phyloP scores from a whole-genome alignment of 306 rosid genomes.

The Arachis hypogaea region DNA sequence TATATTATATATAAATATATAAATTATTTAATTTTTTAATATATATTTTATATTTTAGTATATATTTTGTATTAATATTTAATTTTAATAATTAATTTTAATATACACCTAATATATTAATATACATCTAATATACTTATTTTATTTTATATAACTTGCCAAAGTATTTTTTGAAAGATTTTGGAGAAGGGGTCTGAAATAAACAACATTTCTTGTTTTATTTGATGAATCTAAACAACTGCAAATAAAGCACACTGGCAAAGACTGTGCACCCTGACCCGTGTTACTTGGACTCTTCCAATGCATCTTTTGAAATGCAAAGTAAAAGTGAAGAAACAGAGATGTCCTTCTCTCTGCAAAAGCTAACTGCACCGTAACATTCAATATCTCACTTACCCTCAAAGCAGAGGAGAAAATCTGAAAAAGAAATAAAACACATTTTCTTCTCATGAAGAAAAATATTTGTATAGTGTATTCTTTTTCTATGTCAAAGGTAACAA shows the following conservation, averaged over 20 bases:
- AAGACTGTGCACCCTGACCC: slow-evolving; percentile 37
- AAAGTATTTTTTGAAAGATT: too few species aligned
- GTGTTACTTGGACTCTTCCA: slow-evolving; percentile 45
- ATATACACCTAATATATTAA: slow-evolving; percentile 21
- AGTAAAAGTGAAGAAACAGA: slow-evolving; percentile 31
- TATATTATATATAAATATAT: too few species aligned
- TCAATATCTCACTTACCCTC: slow-evolving; percentile 24
- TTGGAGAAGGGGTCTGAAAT: background rate
- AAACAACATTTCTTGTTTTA: background rate
- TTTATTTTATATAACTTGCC: background rate
- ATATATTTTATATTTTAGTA: too few species aligned
- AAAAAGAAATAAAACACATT: background rate
- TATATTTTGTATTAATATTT: too few species aligned
- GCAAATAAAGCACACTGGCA: slow-evolving; percentile 26
- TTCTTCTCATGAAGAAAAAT: background rate
- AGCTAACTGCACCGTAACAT: slow-evolving; percentile 22
- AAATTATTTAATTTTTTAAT: too few species aligned
- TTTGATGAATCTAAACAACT: slow-evolving; percentile 39
- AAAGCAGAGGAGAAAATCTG: background rate
- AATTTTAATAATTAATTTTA: slow-evolving; percentile 19
- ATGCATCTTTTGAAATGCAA: slow-evolving; percentile 49
- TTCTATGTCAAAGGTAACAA: too few species aligned
- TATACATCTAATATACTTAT: too few species aligned
- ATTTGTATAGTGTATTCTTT: background rate
- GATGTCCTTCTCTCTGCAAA: slow-evolving; percentile 31